Evolutionary conservation across 768 basidiomycete genomes (phyloP), one percentile per base, ranked within the genome.

Genomic region (Suillus sp.): DNA sequence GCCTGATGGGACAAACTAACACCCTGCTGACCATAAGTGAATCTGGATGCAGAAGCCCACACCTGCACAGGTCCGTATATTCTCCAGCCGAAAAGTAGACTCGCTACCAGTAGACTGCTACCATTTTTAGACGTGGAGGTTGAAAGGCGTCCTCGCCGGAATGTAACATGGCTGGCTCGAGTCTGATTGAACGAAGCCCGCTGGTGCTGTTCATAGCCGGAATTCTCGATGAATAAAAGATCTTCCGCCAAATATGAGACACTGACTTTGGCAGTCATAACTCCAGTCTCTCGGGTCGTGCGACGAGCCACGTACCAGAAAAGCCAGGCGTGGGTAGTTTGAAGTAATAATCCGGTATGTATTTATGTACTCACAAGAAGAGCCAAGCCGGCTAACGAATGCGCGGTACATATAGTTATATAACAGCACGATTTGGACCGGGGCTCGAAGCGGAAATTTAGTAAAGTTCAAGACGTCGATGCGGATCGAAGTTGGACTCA

Each of bases 361-460:
- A 53, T 53, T 53, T 53, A 13, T 53, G 34, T 53, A 53, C 51
- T 34, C 51, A 34, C 51, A 20, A 34, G 30, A 53, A 53, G 32
- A 53, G 20, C 51, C 3, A n/a, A 53, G 30, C 51, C 51, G 51
- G 30, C 32, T 34, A 34, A 34, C 20, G 20, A n/a, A 34, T 53
- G 51, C 20, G 11, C 20, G 51, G 51, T n/a, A n/a, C 20, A 34
- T n/a, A 34, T 53, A 53, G n/a, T 34, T n/a, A 53, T 53, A 20
- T 53, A 20, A 34, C 51, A 11, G 51, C 51, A 11, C 20, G 32
- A 53, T 34, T 53, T 34, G 7, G 20, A 53, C 30, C n/a, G 20
- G 20, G 20, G 32, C 20, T 53, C 32, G 32, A 53, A 53, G 30
- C 4, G 51, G 51, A 53, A 51, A 32, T 53, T 51, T 20, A 6